Conservation (phyloP, 768 basidiomycete species). For the Boletus rufocinnamomeus region DNA sequence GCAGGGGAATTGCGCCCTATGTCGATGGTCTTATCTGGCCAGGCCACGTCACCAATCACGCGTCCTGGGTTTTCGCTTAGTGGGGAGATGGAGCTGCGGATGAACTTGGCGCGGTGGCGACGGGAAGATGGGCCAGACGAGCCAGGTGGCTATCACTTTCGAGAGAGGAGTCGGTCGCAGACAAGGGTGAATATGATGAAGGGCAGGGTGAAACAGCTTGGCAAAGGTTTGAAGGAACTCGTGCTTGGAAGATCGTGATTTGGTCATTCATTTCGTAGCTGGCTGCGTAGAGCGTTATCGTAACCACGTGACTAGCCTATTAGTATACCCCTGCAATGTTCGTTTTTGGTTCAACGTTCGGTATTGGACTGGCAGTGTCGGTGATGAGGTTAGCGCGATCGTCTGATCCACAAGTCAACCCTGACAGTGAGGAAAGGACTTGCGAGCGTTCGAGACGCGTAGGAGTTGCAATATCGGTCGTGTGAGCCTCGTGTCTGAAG, state of each 20-base stretch:
- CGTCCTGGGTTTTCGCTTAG: constrained; percentile 54
- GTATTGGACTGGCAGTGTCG: not conserved
- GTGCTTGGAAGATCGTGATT: constrained; percentile 31
- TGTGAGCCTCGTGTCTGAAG: constrained; percentile 12
- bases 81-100: constrained; percentile 59
- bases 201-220: constrained; percentile 31
- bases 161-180: constrained; percentile 27
- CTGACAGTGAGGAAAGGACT: not conserved
- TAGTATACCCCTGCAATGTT: constrained; percentile 8
- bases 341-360: not conserved
- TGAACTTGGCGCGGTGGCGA: constrained; percentile 49
- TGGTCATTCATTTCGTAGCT: too few relatives aligned
- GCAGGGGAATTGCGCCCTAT: constrained; percentile 27
- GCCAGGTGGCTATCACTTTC: constrained; percentile 35
- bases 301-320: constrained; percentile 2
- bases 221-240: constrained; percentile 34
- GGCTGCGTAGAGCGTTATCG: not conserved
- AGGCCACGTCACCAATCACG: constrained; percentile 18
- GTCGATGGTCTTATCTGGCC: constrained; percentile 31
- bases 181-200: constrained; percentile 28
- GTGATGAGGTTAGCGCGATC: too few relatives aligned
- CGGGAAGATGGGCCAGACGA: constrained; percentile 33
- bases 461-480: constrained; percentile 3
- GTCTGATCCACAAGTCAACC: not conserved
- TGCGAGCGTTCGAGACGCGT: not conserved